These are phyloP conservation scores for Phytopythium litorale DNA, from an alignment of 352 stramenopile genomes.

Conservation along the genomic window DNA sequence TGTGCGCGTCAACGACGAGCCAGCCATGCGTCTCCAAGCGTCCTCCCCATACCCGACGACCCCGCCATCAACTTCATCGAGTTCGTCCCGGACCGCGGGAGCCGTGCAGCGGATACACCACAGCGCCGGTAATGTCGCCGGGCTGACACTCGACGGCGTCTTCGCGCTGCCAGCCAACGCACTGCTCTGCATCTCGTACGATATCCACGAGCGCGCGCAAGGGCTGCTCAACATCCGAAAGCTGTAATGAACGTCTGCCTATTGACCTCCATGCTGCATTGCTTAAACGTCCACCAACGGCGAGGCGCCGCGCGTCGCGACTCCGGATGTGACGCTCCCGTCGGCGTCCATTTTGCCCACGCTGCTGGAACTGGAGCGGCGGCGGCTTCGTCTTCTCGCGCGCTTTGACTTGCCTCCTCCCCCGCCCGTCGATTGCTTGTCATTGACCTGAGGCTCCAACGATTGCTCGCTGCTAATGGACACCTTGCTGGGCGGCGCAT, in stretches of 20 bases:
- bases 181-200: constrained; percentile 48
- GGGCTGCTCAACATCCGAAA: constrained; percentile 74
- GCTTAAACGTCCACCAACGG: neutral
- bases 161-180: constrained; percentile 51
- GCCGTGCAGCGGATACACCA: constrained; percentile 36
- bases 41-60: neutral
- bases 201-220: constrained; percentile 65
- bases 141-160: constrained; percentile 47
- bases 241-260: constrained; percentile 21
- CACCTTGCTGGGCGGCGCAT: neutral
- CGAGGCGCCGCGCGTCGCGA: neutral
- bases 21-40: constrained; percentile 16
- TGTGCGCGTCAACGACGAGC: constrained; percentile 64
- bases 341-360: neutral
- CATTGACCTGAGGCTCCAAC: neutral
- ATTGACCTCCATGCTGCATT: neutral
- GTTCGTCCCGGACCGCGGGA: constrained; percentile 2
- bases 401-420: neutral
- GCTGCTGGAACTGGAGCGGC: neutral
- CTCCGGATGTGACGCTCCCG: neutral
- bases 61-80: neutral
- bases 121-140: constrained; percentile 53
- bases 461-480: neutral
- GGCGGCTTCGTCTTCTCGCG: neutral
- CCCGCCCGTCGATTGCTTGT: neutral